These are phyloP conservation scores for Phytopythium boreale DNA, from an alignment of 352 stramenopile genomes.

Conservation along the genomic window DNA sequence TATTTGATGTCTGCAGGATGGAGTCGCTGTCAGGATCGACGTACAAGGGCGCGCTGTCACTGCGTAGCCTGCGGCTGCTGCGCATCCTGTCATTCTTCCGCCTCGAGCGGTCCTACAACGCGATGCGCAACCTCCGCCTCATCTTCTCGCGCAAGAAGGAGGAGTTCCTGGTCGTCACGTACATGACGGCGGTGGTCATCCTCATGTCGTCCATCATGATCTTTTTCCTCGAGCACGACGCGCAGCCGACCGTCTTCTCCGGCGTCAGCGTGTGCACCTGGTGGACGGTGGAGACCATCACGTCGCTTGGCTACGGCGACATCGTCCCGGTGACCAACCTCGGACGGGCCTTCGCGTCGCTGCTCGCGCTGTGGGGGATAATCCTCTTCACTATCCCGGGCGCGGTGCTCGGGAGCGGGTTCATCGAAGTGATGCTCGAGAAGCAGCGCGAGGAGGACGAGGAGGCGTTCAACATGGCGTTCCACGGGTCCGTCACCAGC, in stretches of 20 bases:
- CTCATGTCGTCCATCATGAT: slow-evolving; percentile 60
- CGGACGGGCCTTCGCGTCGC: slow-evolving; percentile 35
- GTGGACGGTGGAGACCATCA: slow-evolving; percentile 68
- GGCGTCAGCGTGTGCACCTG: slow-evolving; percentile 48
- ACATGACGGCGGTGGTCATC: slow-evolving; percentile 49
- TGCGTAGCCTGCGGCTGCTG: slow-evolving; percentile 55
- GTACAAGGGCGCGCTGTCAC: slow-evolving; percentile 39
- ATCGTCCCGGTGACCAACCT: slow-evolving; percentile 43
- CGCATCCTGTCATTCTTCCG: slow-evolving; percentile 57
- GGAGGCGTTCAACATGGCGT: slow-evolving; percentile 30
- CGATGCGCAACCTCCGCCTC: slow-evolving; percentile 48
- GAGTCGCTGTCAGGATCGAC: slow-evolving; percentile 8
- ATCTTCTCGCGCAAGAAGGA: slow-evolving; percentile 62
- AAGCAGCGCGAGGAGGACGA: slow-evolving; percentile 49
- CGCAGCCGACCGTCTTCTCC: slow-evolving; percentile 46
- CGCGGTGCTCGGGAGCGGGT: slow-evolving; percentile 52
- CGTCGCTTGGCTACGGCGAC: slow-evolving; percentile 64
- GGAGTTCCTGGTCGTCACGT: slow-evolving; percentile 57
- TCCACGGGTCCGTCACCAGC: slow-evolving; percentile 15
- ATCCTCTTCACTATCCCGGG: slow-evolving; percentile 66
- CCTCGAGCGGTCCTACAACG: slow-evolving; percentile 59
- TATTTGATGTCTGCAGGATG: neutral
- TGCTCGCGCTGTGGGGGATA: slow-evolving; percentile 52
- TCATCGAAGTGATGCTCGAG: slow-evolving; percentile 71
- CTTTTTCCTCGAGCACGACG: slow-evolving; percentile 57